A percentile compares a stretch with the other conserved stretches of the same genome.
Evolutionary conservation across 2,329 filamentous ascomycete species (phyloP).

Genomic region (Magnaporthales sp.): DNA sequence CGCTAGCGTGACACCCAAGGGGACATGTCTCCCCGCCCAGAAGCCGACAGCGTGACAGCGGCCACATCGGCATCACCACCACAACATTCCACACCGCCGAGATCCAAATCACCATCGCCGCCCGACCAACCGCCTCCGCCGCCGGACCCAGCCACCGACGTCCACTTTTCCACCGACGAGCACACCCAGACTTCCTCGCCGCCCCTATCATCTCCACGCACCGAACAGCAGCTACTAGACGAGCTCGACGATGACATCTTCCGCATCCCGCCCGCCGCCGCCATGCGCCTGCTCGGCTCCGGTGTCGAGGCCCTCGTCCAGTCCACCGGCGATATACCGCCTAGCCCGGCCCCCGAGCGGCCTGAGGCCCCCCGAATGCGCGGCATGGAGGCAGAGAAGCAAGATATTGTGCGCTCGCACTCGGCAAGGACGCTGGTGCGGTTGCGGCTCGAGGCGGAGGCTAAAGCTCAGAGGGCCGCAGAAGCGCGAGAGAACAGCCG

Average conservation of each 20-base stretch:
- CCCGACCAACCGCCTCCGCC: constrained; percentile 5
- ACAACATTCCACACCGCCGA: background rate
- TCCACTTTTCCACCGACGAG: background rate
- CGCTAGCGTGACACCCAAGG: background rate
- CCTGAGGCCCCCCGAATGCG: constrained; percentile 52
- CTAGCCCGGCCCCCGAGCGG: constrained; percentile 62
- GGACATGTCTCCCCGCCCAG: constrained; percentile 3
- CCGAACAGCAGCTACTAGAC: constrained; percentile 11
- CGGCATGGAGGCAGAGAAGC: constrained; percentile 54
- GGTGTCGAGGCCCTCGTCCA: constrained; percentile 63
- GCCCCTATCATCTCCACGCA: constrained; percentile 20
- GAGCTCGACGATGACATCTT: constrained; percentile 53
- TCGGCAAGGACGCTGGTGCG: constrained; percentile 44
- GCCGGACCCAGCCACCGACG: constrained; percentile 9
- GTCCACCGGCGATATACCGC: constrained; percentile 69
- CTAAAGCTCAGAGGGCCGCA: constrained; percentile 5
- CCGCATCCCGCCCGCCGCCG: constrained; percentile 61
- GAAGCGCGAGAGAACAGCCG: background rate
- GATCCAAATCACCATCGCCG: background rate
- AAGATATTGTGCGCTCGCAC: constrained; percentile 47
- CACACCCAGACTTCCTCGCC: constrained; percentile 12
- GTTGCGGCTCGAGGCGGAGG: constrained; percentile 31
- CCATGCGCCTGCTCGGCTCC: constrained; percentile 70
- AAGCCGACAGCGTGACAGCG: background rate
- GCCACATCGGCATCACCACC: background rate